Percentiles rank a stretch among this genome's conserved stretches.
Conservation (phyloP, 441 rosid species). For the Theobroma grandiflorum region DNA sequence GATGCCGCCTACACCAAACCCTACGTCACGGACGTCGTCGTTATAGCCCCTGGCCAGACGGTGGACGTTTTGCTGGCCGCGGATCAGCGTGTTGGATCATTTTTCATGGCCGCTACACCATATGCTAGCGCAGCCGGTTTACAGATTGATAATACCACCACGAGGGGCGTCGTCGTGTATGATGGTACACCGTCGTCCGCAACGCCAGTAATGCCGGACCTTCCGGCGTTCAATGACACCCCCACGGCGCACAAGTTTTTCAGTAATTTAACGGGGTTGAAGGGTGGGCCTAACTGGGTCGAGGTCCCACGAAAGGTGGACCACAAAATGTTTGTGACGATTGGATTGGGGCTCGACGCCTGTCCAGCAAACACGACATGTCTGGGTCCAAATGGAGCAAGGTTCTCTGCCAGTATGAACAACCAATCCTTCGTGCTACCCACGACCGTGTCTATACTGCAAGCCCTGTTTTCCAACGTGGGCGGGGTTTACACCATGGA, state of each 20-base stretch:
- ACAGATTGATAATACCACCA: constrained; percentile 57
- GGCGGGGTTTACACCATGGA: constrained; percentile 65
- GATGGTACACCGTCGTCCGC: constrained; percentile 30
- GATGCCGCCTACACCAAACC: constrained; percentile 81
- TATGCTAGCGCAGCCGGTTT: constrained; percentile 52
- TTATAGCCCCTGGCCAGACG: constrained; percentile 84
- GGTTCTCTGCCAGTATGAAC: constrained; percentile 80
- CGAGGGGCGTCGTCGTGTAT: constrained; percentile 69
- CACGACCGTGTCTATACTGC: constrained; percentile 53
- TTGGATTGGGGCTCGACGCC: constrained; percentile 58
- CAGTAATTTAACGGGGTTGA: constrained; percentile 53
- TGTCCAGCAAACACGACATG: constrained; percentile 62
- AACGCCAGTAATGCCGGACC: constrained; percentile 62
- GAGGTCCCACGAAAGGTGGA: constrained; percentile 76
- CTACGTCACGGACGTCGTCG: constrained; percentile 68
- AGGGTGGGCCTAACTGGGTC: constrained; percentile 58
- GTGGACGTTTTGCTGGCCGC: constrained; percentile 70
- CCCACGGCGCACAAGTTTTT: constrained; percentile 71
- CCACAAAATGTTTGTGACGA: constrained; percentile 70
- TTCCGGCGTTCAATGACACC: constrained; percentile 72
- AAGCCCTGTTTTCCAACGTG: constrained; percentile 63
- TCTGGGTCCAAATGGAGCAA: constrained; percentile 34
- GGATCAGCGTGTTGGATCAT: constrained; percentile 67
- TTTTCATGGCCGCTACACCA: constrained; percentile 82
- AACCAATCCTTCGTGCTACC: constrained; percentile 70